Conservation (phyloP, 2,329 filamentous ascomycete genomes). For the Trichothecium roseum region DNA sequence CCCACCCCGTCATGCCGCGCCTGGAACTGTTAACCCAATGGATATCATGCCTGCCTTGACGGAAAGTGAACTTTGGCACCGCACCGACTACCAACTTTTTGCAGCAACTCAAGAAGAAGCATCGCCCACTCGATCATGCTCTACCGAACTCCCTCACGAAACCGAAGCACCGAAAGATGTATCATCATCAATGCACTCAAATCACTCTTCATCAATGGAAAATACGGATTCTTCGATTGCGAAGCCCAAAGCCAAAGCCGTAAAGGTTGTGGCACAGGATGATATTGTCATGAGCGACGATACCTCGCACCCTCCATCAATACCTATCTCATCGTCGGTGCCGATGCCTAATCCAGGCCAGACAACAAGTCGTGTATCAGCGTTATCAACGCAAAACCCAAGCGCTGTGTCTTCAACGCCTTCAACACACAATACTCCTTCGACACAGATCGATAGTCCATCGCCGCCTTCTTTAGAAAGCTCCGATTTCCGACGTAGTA, state of each 20-base stretch:
- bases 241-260: no score
- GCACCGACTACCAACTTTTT: constrained; percentile 24
- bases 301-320: no score
- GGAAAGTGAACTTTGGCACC: constrained; percentile 24
- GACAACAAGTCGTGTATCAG: not conserved
- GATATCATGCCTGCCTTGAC: constrained; percentile 38
- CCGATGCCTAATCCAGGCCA: no score
- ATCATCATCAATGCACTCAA: no score
- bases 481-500: constrained; percentile 25
- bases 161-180: no score
- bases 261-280: no score
- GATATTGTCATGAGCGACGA: no score
- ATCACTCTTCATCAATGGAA: no score
- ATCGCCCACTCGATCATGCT: no score
- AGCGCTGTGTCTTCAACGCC: constrained; percentile 27
- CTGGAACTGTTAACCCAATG: constrained; percentile 42
- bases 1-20: constrained; percentile 19
- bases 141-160: constrained; percentile 1
- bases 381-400: constrained; percentile 6
- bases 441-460: constrained; percentile 31
- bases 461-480: constrained; percentile 27
- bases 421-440: constrained; percentile 34
- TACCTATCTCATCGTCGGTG: no score
- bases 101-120: constrained; percentile 11
- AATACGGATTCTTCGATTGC: no score